Base-by-base conservation (phyloP, 139 green algal species). In the Gonium pectorale region DNA sequence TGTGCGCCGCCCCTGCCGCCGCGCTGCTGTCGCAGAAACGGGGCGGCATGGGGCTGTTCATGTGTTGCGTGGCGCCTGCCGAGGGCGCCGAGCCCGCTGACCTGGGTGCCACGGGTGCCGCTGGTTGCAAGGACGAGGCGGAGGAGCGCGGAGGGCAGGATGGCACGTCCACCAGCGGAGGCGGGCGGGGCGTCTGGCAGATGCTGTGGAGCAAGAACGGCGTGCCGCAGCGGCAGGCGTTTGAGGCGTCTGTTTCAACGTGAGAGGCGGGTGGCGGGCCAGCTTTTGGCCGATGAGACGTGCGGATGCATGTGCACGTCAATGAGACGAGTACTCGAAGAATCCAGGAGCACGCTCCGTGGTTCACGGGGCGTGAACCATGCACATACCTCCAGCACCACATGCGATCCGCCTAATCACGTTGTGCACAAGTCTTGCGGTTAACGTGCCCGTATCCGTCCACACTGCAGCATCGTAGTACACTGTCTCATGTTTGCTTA, bases 191-290 rank as follows among this genome's bases (percentile, higher is more conserved):
- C 71, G 69, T 74, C n/a, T 88, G 83, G 83, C 83, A 88, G 51
- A 81, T 88, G 6, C 72, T 88, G 35, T 88, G 83, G 83, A 84
- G 78, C 35, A 66, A 80, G 49, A 81, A 60, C 49, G 66, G 60
- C 19, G 67, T 85, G 44, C 62, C 83, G 26, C 59, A 88, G 73
- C 71, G 72, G 17, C 83, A 83, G 62, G 64, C 67, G 17, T 88
- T 88, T 44, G 83, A 88, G 66, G 83, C 83, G 77, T 73, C 77
- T 0, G 8, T 29, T 0, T 33, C 83, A 43, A 88, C 83, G 83
- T 88, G 46, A 73, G 83, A 74, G 26, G 13, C 17, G 62, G 31
- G 8, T 40, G n/a, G 62, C n/a, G 19, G n/a, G 31, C 19, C 13
- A 31, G 56, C 24, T 13, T 13, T n/a, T 4, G 56, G 56, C 22